phyloP scores from a whole-genome alignment of 140 eudicot genomes.

The Senecio squalidus region DNA sequence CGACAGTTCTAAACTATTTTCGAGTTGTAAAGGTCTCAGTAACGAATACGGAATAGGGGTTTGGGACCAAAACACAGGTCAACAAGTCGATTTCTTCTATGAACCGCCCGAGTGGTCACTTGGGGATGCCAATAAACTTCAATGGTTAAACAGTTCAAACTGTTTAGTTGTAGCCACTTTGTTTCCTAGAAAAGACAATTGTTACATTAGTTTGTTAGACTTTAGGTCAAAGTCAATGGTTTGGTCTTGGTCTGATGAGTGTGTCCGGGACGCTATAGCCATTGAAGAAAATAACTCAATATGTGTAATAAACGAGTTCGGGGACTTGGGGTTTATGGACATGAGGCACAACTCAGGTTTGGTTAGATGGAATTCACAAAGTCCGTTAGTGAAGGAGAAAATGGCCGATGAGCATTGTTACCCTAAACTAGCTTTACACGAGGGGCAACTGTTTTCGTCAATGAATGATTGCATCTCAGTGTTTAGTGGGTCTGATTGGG shows the following conservation, averaged over 20 bases:
- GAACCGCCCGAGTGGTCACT: constrained; percentile 86
- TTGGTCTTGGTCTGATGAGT: constrained; percentile 86
- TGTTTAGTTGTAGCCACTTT: constrained; percentile 85
- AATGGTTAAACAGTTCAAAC: constrained; percentile 69
- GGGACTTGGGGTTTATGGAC: constrained; percentile 94
- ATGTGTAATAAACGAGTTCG: constrained; percentile 81
- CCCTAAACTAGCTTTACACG: constrained; percentile 82
- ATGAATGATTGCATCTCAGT: constrained; percentile 85
- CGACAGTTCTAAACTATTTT: constrained; percentile 48
- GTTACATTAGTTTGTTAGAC: constrained; percentile 87
- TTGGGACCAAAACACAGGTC: constrained; percentile 89
- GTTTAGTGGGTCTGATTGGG: constrained; percentile 93
- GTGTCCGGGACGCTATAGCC: constrained; percentile 79
- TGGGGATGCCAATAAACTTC: constrained; percentile 89
- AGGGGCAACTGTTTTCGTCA: constrained; percentile 73
- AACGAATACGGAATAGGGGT: constrained; percentile 88
- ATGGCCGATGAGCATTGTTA: constrained; percentile 83
- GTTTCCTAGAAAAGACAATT: constrained; percentile 74
- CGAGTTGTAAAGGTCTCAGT: constrained; percentile 87
- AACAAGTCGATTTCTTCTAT: constrained; percentile 81
- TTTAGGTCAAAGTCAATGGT: constrained; percentile 84
- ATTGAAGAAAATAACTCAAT: constrained; percentile 68
- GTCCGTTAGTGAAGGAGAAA: constrained; percentile 62
- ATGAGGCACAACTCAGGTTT: constrained; percentile 54
- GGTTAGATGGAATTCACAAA: constrained; percentile 81